Evolutionary conservation across 2,329 filamentous ascomycete genomes (phyloP).

Genomic region (Hirsutella thompsonii): DNA sequence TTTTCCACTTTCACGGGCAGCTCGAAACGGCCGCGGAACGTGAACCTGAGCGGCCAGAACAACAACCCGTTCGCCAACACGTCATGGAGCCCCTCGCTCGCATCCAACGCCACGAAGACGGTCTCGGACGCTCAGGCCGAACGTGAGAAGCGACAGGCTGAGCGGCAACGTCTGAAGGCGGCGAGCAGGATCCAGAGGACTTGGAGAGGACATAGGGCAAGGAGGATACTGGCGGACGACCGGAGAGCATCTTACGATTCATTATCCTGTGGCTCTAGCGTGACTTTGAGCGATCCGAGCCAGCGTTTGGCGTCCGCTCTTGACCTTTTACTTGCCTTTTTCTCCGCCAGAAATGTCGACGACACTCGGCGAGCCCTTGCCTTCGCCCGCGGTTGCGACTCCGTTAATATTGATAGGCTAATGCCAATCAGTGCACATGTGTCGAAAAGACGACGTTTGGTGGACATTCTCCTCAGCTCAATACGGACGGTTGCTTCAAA

Average conservation of each 20-base stretch:
- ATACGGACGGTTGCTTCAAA: slow-evolving; percentile 12
- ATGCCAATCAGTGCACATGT: slow-evolving; percentile 14
- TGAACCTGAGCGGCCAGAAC: slow-evolving; percentile 82
- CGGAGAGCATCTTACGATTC: slow-evolving; percentile 53
- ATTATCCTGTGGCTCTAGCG: slow-evolving; percentile 29
- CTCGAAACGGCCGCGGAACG: slow-evolving; percentile 74
- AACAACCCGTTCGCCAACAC: slow-evolving; percentile 65
- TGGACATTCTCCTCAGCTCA: slow-evolving; percentile 20
- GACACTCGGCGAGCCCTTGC: slow-evolving; percentile 35
- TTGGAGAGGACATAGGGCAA: slow-evolving; percentile 66
- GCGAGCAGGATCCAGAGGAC: slow-evolving; percentile 60
- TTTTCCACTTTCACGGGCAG: slow-evolving; percentile 85
- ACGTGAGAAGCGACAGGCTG: slow-evolving; percentile 64
- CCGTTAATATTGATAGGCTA: slow-evolving; percentile 21
- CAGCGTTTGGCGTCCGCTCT: slow-evolving; percentile 27
- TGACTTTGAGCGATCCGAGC: slow-evolving; percentile 13
- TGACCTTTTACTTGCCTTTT: slow-evolving; percentile 36
- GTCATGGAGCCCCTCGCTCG: slow-evolving; percentile 41
- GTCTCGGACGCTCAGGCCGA: slow-evolving; percentile 82
- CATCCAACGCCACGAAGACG: slow-evolving; percentile 58
- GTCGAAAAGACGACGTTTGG: slow-evolving; percentile 21
- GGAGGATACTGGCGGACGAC: slow-evolving; percentile 41
- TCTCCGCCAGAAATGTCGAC: slow-evolving; percentile 26
- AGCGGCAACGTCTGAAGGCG: slow-evolving; percentile 65
- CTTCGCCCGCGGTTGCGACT: slow-evolving; percentile 30